Evolutionary conservation across 176 grass and related monocot species (phyloP), one percentile per base, ranked within the genome.

Genomic region (Dactylis glomerata): DNA sequence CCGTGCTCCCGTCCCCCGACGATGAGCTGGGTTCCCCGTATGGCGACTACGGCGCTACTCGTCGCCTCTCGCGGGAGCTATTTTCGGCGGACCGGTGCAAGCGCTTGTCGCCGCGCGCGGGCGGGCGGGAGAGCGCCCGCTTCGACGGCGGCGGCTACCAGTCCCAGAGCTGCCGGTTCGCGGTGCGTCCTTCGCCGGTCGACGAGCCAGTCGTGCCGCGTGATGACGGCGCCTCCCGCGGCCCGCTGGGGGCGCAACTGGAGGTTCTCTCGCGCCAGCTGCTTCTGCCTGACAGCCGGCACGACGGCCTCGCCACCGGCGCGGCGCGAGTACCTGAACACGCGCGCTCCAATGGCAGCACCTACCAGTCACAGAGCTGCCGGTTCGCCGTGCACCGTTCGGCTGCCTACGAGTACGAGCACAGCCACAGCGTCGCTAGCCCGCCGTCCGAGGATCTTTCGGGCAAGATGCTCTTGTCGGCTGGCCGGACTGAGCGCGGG

Each of bases 91-190:
- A 33, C 20, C 16, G 14, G 79, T 11, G 55, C 36, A 58, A 83
- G 15, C 82, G 50, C 15, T 33, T 14, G 0, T 75, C 13, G 10
- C 68, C 22, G 50, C 27, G 61, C 85, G 68, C 1, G 37, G 0
- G 3, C 44, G 41, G 54, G 6, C 26, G 46, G 45, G 31, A 64
- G 20, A 31, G 37, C 42, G 41, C 24, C 47, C 46, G 46, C 10
- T 10, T 69, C 63, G 11, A 50, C 20, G 42, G 41, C 45, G 41
- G 51, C 30, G 15, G 15, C 68, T 16, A 80, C 34, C 57, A 15
- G 16, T 33, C 57, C 0, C 76, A 75, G 40, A 89, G 82, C 82
- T 89, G 87, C 77, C 82, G 82, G 23, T 89, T 85, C 70, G 69
- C 52, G 2, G 77, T 15, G 38, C 68, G 77, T 65, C 1, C 54